These are phyloP conservation scores for Amborella trichopoda DNA, from an alignment of 164 flowering plant species.

Conservation along the genomic window DNA sequence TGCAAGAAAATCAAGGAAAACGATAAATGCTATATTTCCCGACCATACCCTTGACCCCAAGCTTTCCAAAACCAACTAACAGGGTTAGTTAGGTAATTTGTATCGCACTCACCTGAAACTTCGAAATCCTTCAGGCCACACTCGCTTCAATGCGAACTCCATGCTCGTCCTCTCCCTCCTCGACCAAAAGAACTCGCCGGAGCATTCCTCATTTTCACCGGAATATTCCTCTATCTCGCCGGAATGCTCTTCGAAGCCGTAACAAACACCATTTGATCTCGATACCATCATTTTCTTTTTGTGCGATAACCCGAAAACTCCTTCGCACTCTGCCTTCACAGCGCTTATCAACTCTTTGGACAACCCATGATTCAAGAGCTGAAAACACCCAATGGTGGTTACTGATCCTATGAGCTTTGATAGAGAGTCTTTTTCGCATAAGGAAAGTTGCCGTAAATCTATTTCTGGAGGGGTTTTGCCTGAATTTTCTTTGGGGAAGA, in stretches of 20 bases:
- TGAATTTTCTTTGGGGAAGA: slow-evolving; percentile 40
- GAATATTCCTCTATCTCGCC: slow-evolving; percentile 29
- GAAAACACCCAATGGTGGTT: slow-evolving; percentile 45
- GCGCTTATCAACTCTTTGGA: slow-evolving; percentile 20
- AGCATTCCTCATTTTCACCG: slow-evolving; percentile 10
- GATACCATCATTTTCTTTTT: slow-evolving; percentile 27
- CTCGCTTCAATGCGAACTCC: slow-evolving; percentile 54
- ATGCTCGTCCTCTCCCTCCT: slow-evolving; percentile 18
- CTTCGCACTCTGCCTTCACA: slow-evolving; percentile 18
- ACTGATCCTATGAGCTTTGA: slow-evolving; percentile 24
- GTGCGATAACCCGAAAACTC: slow-evolving; percentile 35
- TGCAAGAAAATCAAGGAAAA: no score
- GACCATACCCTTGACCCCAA: no score
- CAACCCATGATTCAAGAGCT: slow-evolving; percentile 59
- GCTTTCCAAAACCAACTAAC: no score
- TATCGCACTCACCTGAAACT: slow-evolving; percentile 91
- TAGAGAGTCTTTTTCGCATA: slow-evolving; percentile 5
- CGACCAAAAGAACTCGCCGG: slow-evolving; percentile 78
- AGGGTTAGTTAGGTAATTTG: no score
- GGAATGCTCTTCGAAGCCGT: slow-evolving; percentile 47
- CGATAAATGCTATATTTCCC: no score
- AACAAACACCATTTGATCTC: slow-evolving; percentile 34
- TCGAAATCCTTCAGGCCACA: slow-evolving; percentile 46
- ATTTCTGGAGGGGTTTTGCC: slow-evolving; percentile 26
- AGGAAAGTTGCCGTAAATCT: slow-evolving; percentile 27